Percentiles rank a stretch among this genome's conserved stretches.
These are phyloP conservation scores for Candida lessepsii DNA, from an alignment of 805 yeast genomes.

Conservation along the genomic window DNA sequence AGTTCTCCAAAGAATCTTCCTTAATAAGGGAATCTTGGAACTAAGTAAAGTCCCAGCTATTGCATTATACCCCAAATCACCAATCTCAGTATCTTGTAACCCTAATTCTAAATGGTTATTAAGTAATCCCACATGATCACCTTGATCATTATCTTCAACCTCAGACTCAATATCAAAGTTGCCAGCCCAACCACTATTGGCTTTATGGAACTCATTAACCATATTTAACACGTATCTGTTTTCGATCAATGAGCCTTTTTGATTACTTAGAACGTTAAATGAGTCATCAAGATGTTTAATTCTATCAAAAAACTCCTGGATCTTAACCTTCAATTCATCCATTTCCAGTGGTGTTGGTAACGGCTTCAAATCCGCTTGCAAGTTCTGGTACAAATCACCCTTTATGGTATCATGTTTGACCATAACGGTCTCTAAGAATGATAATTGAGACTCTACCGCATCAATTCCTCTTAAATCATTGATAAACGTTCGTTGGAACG, in stretches of 20 bases:
- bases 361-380: conserved; percentile 57
- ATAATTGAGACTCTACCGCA: conserved; percentile 29
- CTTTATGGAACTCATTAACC: conserved; percentile 33
- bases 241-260: conserved; percentile 27
- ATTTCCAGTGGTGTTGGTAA: conserved; percentile 35
- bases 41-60: conserved; percentile 36
- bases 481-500: conserved; percentile 47
- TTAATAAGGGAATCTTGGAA: conserved; percentile 35
- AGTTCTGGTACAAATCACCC: conserved; percentile 24
- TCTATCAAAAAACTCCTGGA: conserved; percentile 26
- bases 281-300: conserved; percentile 39
- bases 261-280: conserved; percentile 24
- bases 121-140: conserved; percentile 29
- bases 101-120: conserved; percentile 24
- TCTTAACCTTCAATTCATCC: conserved; percentile 29
- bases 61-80: conserved; percentile 27
- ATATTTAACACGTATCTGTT: conserved; percentile 35
- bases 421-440: conserved; percentile 28
- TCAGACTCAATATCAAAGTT: conserved; percentile 8
- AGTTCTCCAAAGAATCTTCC: conserved; percentile 44
- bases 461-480: conserved; percentile 40
- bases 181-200: conserved; percentile 12
- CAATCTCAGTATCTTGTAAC: conserved; percentile 19
- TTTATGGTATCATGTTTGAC: conserved; percentile 26
- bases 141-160: conserved; percentile 24